These are phyloP conservation scores for Leccinum truebloodii DNA, from an alignment of 768 basidiomycete species.

Conservation along the genomic window DNA sequence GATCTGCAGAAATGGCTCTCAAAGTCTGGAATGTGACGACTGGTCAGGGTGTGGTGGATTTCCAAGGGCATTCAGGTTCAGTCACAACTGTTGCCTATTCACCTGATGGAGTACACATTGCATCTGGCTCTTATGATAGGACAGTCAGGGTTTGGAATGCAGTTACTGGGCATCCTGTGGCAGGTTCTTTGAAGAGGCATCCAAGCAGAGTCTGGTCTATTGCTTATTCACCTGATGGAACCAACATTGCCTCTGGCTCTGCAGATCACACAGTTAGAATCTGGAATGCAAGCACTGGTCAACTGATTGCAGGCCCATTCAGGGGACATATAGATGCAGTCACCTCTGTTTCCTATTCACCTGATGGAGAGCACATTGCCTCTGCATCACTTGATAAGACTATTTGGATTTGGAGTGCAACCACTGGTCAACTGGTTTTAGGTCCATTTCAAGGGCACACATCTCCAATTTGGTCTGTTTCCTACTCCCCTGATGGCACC, in stretches of 20 bases:
- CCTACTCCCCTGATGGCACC: slow-evolving; percentile 3
- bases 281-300: neutral
- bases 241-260: slow-evolving; percentile 1
- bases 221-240: neutral
- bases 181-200: neutral
- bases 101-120: neutral
- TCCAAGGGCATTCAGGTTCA: slow-evolving; percentile 1
- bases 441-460: neutral
- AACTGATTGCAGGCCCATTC: neutral
- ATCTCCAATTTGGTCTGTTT: neutral
- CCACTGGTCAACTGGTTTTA: neutral
- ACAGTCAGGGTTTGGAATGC: neutral
- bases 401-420: slow-evolving; percentile 2
- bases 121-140: neutral
- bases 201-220: neutral
- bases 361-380: neutral
- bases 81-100: neutral
- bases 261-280: neutral
- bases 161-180: neutral
- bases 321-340: neutral
- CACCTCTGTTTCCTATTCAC: neutral
- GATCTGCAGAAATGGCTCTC: neutral
- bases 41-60: neutral
- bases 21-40: slow-evolving; percentile 1
- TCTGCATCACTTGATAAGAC: neutral